phyloP scores from a whole-genome alignment of 1,284 basidiomycete species.

The Inonotus obliquus region DNA sequence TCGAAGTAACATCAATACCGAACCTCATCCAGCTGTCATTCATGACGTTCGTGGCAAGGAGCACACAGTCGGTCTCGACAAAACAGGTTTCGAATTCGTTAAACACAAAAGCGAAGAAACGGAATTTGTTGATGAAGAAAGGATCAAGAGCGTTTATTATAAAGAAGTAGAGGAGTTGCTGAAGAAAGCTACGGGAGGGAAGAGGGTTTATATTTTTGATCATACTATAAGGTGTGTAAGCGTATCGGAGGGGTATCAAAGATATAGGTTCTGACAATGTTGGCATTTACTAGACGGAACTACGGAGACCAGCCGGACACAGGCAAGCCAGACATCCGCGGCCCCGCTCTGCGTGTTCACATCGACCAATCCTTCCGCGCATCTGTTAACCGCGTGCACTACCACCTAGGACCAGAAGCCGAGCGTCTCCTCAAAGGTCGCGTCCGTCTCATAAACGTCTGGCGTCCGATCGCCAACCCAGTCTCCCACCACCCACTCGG shows the following conservation, averaged over 20 bases:
- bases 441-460: constrained; percentile 52
- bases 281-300: neutral
- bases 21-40: constrained; percentile 25
- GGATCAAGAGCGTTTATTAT: constrained; percentile 25
- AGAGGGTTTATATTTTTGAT: constrained; percentile 28
- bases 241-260: too few species aligned
- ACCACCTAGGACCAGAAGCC: constrained; percentile 46
- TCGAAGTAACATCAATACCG: constrained; percentile 23
- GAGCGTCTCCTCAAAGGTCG: constrained; percentile 44
- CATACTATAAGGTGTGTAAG: constrained; percentile 14
- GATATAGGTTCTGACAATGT: neutral
- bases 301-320: neutral
- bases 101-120: constrained; percentile 12
- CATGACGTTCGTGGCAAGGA: constrained; percentile 22
- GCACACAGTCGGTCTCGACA: constrained; percentile 21
- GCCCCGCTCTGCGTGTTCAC: constrained; percentile 33
- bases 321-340: neutral
- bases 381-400: constrained; percentile 45
- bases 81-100: constrained; percentile 19
- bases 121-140: constrained; percentile 27
- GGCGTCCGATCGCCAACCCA: constrained; percentile 44
- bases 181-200: constrained; percentile 27
- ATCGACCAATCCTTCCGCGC: constrained; percentile 55
- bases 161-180: constrained; percentile 25
- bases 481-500: constrained; percentile 46